Conservation (phyloP, 2,329 filamentous ascomycete genomes). For the Paradendryphiella salina region DNA sequence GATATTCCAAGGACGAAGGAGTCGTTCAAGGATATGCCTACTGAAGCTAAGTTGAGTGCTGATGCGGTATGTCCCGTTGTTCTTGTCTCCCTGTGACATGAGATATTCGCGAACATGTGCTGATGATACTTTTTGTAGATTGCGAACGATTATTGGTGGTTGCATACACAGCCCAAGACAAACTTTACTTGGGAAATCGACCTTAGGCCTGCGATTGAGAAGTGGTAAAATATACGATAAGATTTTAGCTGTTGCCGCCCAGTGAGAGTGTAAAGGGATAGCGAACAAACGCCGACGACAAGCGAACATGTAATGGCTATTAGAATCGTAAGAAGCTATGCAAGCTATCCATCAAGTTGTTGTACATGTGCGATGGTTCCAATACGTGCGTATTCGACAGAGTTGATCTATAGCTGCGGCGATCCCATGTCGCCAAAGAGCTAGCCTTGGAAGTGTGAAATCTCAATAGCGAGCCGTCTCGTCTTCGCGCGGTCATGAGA, state of each 20-base stretch:
- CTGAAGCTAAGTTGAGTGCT: conserved; percentile 71
- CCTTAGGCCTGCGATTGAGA: conserved; percentile 78
- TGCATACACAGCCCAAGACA: conserved; percentile 79
- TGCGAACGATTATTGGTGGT: conserved; percentile 81
- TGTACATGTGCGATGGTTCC: too few relatives aligned
- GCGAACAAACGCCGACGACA: not conserved
- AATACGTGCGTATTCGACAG: too few relatives aligned
- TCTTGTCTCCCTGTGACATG: not conserved
- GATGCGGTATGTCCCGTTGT: conserved; percentile 66
- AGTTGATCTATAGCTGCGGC: too few relatives aligned
- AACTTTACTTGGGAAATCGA: conserved; percentile 83
- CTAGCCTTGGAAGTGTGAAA: too few relatives aligned
- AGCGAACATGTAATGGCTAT: not conserved
- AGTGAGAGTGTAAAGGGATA: too few relatives aligned
- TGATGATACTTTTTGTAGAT: conserved; percentile 59
- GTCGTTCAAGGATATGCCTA: conserved; percentile 58
- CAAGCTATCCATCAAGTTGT: not conserved
- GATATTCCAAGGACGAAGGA: conserved; percentile 73
- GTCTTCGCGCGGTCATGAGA: too few relatives aligned
- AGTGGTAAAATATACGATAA: conserved; percentile 62
- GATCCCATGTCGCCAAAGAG: too few relatives aligned
- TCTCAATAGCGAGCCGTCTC: too few relatives aligned
- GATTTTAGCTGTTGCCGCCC: not conserved
- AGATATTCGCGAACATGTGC: not conserved
- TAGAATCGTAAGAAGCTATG: not conserved